A percentile compares a stretch with the other conserved stretches of the same genome.
Evolutionary conservation across 495 filamentous ascomycete species (phyloP).

Genomic region (Hyaloscypha variabilis): DNA sequence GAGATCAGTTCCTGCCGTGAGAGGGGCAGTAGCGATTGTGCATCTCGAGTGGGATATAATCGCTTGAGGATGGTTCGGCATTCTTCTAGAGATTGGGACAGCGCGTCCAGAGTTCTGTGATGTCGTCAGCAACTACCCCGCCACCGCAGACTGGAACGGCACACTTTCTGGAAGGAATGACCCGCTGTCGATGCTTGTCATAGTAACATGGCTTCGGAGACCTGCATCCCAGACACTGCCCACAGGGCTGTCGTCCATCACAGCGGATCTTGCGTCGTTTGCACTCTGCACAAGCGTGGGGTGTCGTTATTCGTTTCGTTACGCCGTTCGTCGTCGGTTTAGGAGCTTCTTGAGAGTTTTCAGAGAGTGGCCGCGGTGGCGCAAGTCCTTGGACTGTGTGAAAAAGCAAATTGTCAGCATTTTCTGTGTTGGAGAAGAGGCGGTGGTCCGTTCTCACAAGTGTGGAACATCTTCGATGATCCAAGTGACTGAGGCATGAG

Average conservation of each 20-base stretch:
- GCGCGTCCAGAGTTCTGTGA: conserved; percentile 51
- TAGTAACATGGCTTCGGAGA: conserved; percentile 61
- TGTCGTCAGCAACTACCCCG: conserved; percentile 19
- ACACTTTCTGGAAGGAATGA: conserved; percentile 58
- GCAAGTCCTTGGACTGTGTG: conserved; percentile 28
- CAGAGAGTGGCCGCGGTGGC: conserved; percentile 23
- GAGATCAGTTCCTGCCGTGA: conserved; percentile 53
- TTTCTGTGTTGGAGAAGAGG: neutral
- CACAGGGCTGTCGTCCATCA: conserved; percentile 60
- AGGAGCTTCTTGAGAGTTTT: conserved; percentile 29
- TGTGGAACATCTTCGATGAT: conserved; percentile 33
- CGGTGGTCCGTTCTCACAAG: conserved; percentile 22
- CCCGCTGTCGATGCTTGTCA: conserved; percentile 60
- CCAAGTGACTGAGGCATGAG: conserved; percentile 30
- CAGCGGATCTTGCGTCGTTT: conserved; percentile 62
- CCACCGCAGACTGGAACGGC: conserved; percentile 11
- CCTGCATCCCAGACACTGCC: conserved; percentile 58
- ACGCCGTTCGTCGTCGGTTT: conserved; percentile 28
- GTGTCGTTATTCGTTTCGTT: conserved; percentile 55
- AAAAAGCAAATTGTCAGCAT: conserved; percentile 16
- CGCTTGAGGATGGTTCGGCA: conserved; percentile 58
- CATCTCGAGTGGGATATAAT: conserved; percentile 54
- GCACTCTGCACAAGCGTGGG: conserved; percentile 61
- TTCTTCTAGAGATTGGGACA: conserved; percentile 60
- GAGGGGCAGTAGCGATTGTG: conserved; percentile 50